phyloP scores from a whole-genome alignment of 805 yeast genomes.

The Saturnispora zaruensis region DNA sequence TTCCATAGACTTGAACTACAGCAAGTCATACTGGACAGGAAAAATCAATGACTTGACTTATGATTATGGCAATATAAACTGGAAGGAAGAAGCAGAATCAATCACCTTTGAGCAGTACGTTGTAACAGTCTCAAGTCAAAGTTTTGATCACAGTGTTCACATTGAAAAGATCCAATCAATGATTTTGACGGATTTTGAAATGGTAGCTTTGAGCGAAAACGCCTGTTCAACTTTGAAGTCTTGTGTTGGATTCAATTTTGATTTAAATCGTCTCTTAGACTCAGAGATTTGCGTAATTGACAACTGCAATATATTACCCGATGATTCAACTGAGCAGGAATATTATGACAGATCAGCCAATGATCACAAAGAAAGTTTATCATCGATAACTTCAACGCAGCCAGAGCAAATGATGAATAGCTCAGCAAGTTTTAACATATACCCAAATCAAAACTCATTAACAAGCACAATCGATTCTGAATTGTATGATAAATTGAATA shows the following conservation, averaged over 20 bases:
- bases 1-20: background rate
- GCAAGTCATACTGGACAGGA: background rate
- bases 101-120: constrained; percentile 4
- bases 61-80: background rate
- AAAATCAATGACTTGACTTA: background rate
- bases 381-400: background rate
- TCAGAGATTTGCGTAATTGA: background rate
- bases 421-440: background rate
- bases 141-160: background rate
- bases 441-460: background rate
- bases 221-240: background rate
- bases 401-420: background rate
- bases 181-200: constrained; percentile 1
- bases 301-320: background rate
- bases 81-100: background rate
- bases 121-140: background rate
- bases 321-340: background rate
- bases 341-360: background rate
- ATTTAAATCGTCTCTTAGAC: background rate
- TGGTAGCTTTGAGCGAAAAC: background rate
- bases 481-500: background rate
- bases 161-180: constrained; percentile 5
- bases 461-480: background rate
- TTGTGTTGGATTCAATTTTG: constrained; percentile 4
- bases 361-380: background rate